Base-by-base conservation (phyloP, 176 grass and related monocot genomes). In the Oryza glumipatula region DNA sequence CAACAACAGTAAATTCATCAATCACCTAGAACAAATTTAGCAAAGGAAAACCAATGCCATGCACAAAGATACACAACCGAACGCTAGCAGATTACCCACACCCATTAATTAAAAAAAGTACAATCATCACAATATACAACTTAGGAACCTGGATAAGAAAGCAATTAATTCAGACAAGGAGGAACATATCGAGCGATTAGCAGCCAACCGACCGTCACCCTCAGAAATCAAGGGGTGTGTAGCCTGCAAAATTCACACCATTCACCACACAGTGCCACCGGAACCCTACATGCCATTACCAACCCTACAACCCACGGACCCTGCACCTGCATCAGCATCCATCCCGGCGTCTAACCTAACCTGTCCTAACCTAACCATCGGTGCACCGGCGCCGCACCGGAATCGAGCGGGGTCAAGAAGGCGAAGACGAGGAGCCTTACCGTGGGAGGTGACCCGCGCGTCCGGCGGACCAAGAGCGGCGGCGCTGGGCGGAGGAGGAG, bases 1-100 rank as follows among this genome's bases (percentile, higher is more conserved):
- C 69, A 90, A 76, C 46, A 76, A 63, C 4, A 83, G 7, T 60
- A 82, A 63, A 63, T 63, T 10, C 58, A 63, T n/a, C 19, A 63
- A 63, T 63, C 14, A 61, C 46, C 43, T 45, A 72, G 21, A 83
- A 41, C 15, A 52, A 72, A 32, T 23, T 60, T 15, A 32, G 41
- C 24, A 54, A 54, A 70, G 58, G 8, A 35, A 46, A 49, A 13
- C 43, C 24, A 45, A 51, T 32, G 16, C 30, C 7, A 75, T 28
- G 4, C 49, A 65, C 21, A 60, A 43, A 43, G 0, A 11, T 60
- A 11, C 8, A 9, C 8, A 46, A 35, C 28, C 11, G 23, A 48
- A 74, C 67, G 46, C 15, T 45, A 44, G 44, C 33, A 67, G 6
- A 19, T 56, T 73, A 65, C 5, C 28, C 13, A 23, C 17, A 23